These are phyloP conservation scores for Fusarium scirpi DNA, from an alignment of 2,329 filamentous ascomycete species.

Conservation along the genomic window DNA sequence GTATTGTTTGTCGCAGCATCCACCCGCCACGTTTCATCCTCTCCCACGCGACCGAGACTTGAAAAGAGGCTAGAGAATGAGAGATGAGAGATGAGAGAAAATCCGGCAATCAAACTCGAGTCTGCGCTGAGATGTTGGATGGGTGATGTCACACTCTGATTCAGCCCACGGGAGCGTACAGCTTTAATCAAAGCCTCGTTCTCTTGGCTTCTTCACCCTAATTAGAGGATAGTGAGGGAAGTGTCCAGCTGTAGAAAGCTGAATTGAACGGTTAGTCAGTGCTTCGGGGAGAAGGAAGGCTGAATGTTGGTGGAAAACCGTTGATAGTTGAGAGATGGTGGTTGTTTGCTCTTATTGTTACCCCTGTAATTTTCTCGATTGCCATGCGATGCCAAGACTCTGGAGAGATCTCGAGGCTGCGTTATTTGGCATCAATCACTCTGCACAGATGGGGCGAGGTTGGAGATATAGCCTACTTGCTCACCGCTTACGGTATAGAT, in stretches of 20 bases:
- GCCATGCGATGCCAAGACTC: not conserved
- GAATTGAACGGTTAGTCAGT: not conserved
- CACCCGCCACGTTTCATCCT: slow-evolving; percentile 26
- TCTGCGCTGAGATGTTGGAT: slow-evolving; percentile 16
- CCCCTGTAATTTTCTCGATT: not conserved
- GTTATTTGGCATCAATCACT: slow-evolving; percentile 5
- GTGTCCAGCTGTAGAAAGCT: not conserved
- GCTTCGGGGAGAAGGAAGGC: not conserved
- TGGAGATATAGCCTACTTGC: slow-evolving; percentile 9
- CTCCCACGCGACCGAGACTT: not conserved
- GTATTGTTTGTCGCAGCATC: slow-evolving; percentile 20
- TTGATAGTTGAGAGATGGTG: not conserved
- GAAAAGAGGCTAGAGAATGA: not conserved
- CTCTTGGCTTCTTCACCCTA: slow-evolving; percentile 4
- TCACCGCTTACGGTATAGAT: not conserved
- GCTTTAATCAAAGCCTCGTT: slow-evolving; percentile 1
- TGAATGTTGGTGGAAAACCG: not conserved
- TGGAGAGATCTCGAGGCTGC: not conserved
- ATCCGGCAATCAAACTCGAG: slow-evolving; percentile 17
- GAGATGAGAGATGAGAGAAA: not conserved
- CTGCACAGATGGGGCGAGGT: not conserved
- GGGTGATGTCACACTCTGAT: slow-evolving; percentile 9
- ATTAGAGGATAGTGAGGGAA: not conserved
- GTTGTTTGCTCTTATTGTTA: not conserved
- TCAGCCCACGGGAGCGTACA: slow-evolving; percentile 23